Base-by-base conservation (phyloP, 2,329 filamentous ascomycete species). In the Aureobasidium vineae region DNA sequence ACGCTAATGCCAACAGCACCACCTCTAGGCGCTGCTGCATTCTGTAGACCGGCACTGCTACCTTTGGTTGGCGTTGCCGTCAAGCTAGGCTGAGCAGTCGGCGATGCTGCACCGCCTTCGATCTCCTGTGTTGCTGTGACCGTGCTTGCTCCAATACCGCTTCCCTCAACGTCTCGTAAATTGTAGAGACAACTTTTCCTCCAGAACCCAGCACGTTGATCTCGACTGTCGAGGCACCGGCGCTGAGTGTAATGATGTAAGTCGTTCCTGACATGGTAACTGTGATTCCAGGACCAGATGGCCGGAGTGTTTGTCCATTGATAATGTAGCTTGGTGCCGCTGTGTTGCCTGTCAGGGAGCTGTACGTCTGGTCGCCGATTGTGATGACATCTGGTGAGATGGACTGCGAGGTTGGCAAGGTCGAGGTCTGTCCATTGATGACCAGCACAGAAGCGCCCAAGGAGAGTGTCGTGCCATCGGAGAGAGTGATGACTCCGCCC, bases 391-490 rank as follows among this genome's bases (percentile, higher is more conserved):
- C 75, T 26, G 74, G 71, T 21, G 69, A 67, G 0, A 72, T 74
- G 0, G 70, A 65, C n/a, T 67, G 67, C 5, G 71, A 8, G 11
- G 16, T 52, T 5, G 61, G 61, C 16, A 64, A 38, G 11, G 66
- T 63, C 3, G 68, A 66, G 2, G 66, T 47, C n/a, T 56, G 2
- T 16, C 77, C 77, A 36, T 76, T 76, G 50, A 81, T 68, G 6
- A 81, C 75, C 2, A 82, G 67, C 31, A 75, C 75, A 7, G 74
- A 75, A 28, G 77, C 79, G 5, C 72, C 76, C 0, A 75, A 70
- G 2, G 70, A 79, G 6, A 77, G 71, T 1, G 66, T 67, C 4
- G 54, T 61, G n/a, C 65, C 68, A 47, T 28, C 64, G 6, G 15
- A 69, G 15, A 67, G 31, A 11, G 65, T 65, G 15, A 66, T 43